Base-by-base conservation (phyloP, 2,329 filamentous ascomycete genomes). In the Colletotrichum echinochloae region DNA sequence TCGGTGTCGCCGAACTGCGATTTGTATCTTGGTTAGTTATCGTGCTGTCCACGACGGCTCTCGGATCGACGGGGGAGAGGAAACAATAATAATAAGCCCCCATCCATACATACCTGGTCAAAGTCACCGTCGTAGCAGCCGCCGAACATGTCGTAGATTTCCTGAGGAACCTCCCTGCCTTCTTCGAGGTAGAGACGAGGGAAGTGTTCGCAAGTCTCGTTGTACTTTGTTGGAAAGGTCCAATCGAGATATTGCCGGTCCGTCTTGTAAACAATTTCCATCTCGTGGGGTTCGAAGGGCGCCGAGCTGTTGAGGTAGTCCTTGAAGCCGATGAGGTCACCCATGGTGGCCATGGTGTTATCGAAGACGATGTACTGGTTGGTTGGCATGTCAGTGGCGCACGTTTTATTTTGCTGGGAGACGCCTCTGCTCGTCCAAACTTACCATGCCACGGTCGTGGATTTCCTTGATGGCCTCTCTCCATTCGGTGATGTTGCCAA, bases 331-430 rank as follows among this genome's bases (percentile, higher is more conserved):
- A 91, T 84, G 60, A 91, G 80, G 74, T 91, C 88, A 61, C 87
- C 86, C 85, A 91, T 83, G 2, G 89, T 92, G 55, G 88, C 85
- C 76, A 91, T 84, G 1, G 90, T 91, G 75, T 91, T 91, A 76
- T 91, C 90, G 70, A 91, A 79, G 39, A 92, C 80, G 44, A 91
- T 87, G 79, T 90, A 91, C 89, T 90, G 91, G 11, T 86, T 87
- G 70, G 90, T 44, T n/a, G 83, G 44, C 44, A 59, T 80, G 73
- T 91, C 88, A 64, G 87, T 85, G 84, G 91, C 83, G 33, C 16
- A 16, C 8, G 9, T 8, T n/a, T 33, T 30, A n/a, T n/a, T n/a
- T n/a, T n/a, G n/a, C 51, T 33, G 8, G 7, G 18, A 20, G 8
- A 35, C 20, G 16, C 61, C 2, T 20, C 23, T 20, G 44, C 39